These are phyloP conservation scores for Dictyophora rubrovolvata DNA, from an alignment of 768 basidiomycete genomes.

Conservation along the genomic window DNA sequence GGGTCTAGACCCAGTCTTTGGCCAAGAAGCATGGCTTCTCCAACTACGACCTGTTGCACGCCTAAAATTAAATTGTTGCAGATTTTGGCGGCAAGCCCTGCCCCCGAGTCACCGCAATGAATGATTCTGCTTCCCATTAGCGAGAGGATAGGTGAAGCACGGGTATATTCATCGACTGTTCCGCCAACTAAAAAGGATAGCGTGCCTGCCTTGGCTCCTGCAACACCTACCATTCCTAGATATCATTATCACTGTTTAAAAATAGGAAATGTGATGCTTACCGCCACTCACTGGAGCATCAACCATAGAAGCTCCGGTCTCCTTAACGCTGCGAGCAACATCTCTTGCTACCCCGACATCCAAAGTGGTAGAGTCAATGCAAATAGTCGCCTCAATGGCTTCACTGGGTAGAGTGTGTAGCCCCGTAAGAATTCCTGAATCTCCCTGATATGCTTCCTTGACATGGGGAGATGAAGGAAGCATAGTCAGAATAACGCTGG, in stretches of 20 bases:
- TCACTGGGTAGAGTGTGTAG: conserved; percentile 35
- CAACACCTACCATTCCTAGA: conserved; percentile 43
- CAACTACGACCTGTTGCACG: conserved; percentile 73
- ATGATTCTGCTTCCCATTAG: conserved; percentile 77
- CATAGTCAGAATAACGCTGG: conserved; percentile 75
- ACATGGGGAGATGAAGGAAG: conserved; percentile 89
- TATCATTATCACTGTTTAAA: conserved; percentile 6
- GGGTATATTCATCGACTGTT: conserved; percentile 42
- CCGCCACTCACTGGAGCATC: conserved; percentile 95
- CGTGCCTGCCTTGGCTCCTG: conserved; percentile 80
- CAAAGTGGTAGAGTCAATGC: conserved; percentile 87
- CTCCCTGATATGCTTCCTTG: conserved; percentile 54
- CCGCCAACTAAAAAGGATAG: conserved; percentile 92
- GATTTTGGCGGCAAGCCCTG: conserved; percentile 81
- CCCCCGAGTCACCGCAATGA: conserved; percentile 73
- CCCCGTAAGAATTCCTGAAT: conserved; percentile 54
- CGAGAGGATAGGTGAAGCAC: conserved; percentile 48
- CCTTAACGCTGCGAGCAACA: conserved; percentile 45
- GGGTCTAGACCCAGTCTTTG: conserved; percentile 73
- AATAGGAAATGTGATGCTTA: conserved; percentile 24
- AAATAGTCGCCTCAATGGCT: conserved; percentile 41
- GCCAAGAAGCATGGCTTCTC: conserved; percentile 87
- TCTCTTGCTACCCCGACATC: conserved; percentile 66
- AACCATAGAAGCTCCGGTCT: conserved; percentile 61
- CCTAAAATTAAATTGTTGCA: conserved; percentile 73